phyloP scores from a whole-genome alignment of 176 grass and related monocot genomes.

The Oryza longistaminata region DNA sequence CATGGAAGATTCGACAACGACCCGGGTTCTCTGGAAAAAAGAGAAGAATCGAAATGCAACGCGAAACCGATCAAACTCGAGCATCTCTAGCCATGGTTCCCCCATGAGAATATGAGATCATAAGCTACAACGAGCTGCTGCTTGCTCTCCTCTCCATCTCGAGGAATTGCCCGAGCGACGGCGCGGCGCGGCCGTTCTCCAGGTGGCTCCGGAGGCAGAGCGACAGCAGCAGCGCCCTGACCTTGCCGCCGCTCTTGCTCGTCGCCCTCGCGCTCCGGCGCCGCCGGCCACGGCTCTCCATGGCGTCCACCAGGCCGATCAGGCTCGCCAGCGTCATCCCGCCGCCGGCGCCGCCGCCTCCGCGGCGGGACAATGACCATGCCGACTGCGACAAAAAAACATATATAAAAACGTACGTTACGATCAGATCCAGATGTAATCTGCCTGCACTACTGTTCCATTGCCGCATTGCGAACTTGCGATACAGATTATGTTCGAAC shows the following conservation, averaged over 20 bases:
- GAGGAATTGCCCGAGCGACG: conserved; percentile 63
- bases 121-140: neutral
- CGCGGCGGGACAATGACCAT: conserved; percentile 35
- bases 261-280: conserved; percentile 33
- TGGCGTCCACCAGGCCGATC: conserved; percentile 57
- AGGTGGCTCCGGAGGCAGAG: conserved; percentile 61
- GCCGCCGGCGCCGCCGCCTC: conserved; percentile 35
- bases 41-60: neutral
- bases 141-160: conserved; percentile 60
- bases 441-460: neutral
- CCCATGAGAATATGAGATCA: neutral
- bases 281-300: conserved; percentile 46
- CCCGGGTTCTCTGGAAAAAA: neutral
- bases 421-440: neutral
- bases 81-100: neutral
- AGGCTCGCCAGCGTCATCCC: conserved; percentile 58
- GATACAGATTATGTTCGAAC: neutral
- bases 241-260: conserved; percentile 42
- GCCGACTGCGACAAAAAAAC: conserved; percentile 32
- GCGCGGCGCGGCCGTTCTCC: conserved; percentile 29
- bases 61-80: neutral
- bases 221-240: conserved; percentile 62
- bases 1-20: neutral
- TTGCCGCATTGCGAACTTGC: neutral
- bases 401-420: too few species aligned